Conservation (phyloP, 345 rosid genomes). For the Populus davidiana region DNA sequence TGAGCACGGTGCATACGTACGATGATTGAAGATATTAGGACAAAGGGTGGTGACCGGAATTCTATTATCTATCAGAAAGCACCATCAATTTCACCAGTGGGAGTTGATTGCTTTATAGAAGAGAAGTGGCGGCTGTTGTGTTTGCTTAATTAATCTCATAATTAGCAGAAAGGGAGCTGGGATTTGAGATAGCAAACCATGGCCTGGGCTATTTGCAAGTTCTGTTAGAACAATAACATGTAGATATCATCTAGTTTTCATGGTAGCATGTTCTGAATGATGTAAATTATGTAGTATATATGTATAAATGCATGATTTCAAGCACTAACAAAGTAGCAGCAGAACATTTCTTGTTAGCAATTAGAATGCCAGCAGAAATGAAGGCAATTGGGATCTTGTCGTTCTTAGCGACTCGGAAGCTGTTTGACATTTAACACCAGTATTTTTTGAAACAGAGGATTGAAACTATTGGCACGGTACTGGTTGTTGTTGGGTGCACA, state of each 20-base stretch:
- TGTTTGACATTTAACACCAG: not conserved
- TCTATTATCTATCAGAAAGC: constrained; percentile 26
- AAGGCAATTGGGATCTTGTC: not conserved
- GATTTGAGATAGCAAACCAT: not conserved
- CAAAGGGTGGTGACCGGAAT: constrained; percentile 15
- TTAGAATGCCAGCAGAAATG: not conserved
- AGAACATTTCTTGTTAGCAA: not conserved
- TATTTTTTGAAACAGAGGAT: not conserved
- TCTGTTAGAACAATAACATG: not conserved
- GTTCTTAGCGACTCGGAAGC: not conserved
- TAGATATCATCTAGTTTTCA: not conserved
- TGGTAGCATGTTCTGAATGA: not conserved
- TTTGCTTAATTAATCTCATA: not conserved
- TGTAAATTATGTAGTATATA: not conserved
- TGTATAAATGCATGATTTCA: not conserved
- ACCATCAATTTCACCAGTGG: not conserved
- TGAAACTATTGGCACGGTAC: not conserved
- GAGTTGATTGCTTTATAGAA: not conserved
- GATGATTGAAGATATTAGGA: constrained; percentile 41
- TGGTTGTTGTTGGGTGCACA: not conserved
- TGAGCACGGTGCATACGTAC: constrained; percentile 28
- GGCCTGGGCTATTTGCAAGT: not conserved
- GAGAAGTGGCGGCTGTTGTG: too few species aligned
- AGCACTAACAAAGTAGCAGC: not conserved
- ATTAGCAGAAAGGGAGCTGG: not conserved